Evolutionary conservation across 441 rosid genomes (phyloP), one percentile per base, ranked within the genome.

Genomic region (Mallotus japonicus): DNA sequence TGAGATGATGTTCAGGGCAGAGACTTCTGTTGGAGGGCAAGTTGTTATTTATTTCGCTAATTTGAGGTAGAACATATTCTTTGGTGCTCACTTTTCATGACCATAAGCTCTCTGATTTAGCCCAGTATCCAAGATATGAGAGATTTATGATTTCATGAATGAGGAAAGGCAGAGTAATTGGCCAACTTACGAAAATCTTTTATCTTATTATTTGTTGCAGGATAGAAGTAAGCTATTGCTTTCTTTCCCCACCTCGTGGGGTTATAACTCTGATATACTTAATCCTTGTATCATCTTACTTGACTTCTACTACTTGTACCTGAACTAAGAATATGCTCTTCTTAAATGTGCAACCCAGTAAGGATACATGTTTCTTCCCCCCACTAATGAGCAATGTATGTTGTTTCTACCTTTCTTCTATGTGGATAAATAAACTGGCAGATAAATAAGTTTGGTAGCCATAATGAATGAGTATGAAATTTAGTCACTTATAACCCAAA

Each of bases 21-120:
- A 40, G 19, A 61, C 70, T 64, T 22, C 57, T 22, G 53, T 28
- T 62, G 61, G 67, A 74, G 62, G 69, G 65, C 51, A 65, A 63
- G 60, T 71, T 77, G 75, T 81, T 72, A 54, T 73, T 67, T 70
- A 68, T 46, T 71, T 53, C 65, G 64, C 79, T 74, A 72, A 78
- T 80, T 73, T 71, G 77, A 50, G 77, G 28, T 65, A 61, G 75
- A 66, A 65, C 68, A 44, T 50, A 75, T 59, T 72, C 44, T 34
- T 32, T 4, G 16, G 75, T 65, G 73, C 37, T 77, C 61, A 20
- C 73, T 17, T 17, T 58, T 49, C 72, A 72, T 62, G 68, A 71
- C 51, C 44, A 56, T 32, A 15, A 66, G 69, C 71, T 62, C 20
- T 57, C 50, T 75, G 69, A 60, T 73, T 61, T 76, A 56, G 66